Evolutionary conservation across 2,329 filamentous ascomycete genomes (phyloP).

Genomic region (Aureobasidium lini): DNA sequence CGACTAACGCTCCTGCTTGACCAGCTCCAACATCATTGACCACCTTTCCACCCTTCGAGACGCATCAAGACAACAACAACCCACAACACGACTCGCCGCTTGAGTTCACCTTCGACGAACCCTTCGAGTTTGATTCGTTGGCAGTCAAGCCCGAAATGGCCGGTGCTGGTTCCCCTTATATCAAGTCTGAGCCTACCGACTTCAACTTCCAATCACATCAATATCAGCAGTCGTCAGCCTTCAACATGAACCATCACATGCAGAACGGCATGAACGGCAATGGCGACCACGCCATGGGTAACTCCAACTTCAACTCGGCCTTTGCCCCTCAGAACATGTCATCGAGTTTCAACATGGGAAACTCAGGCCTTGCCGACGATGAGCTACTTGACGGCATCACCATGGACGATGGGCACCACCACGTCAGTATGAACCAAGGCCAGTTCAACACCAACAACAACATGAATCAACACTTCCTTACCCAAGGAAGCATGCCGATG

Average conservation of each 20-base stretch:
- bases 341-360: slow-evolving; percentile 68
- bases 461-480: slow-evolving; percentile 13
- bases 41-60: slow-evolving; percentile 28
- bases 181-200: slow-evolving; percentile 62
- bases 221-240: slow-evolving; percentile 23
- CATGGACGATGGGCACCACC: slow-evolving; percentile 38
- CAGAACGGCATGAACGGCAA: slow-evolving; percentile 9
- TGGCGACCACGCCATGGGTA: slow-evolving; percentile 37
- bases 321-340: slow-evolving; percentile 53
- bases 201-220: slow-evolving; percentile 46
- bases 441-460: slow-evolving; percentile 14
- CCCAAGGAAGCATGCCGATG: slow-evolving; percentile 13
- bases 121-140: slow-evolving; percentile 18
- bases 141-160: slow-evolving; percentile 37
- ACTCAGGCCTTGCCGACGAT: slow-evolving; percentile 76
- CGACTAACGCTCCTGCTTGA: background rate
- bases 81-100: slow-evolving; percentile 29
- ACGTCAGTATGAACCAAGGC: slow-evolving; percentile 25
- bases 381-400: slow-evolving; percentile 71
- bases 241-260: slow-evolving; percentile 18
- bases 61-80: slow-evolving; percentile 18
- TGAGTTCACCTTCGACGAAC: slow-evolving; percentile 26
- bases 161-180: slow-evolving; percentile 52
- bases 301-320: slow-evolving; percentile 48
- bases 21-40: slow-evolving; percentile 22